A percentile compares a stretch with the other conserved stretches of the same genome.
Evolutionary conservation across 2,329 filamentous ascomycete species (phyloP).

Genomic region (Gaeumannomyces tritici): DNA sequence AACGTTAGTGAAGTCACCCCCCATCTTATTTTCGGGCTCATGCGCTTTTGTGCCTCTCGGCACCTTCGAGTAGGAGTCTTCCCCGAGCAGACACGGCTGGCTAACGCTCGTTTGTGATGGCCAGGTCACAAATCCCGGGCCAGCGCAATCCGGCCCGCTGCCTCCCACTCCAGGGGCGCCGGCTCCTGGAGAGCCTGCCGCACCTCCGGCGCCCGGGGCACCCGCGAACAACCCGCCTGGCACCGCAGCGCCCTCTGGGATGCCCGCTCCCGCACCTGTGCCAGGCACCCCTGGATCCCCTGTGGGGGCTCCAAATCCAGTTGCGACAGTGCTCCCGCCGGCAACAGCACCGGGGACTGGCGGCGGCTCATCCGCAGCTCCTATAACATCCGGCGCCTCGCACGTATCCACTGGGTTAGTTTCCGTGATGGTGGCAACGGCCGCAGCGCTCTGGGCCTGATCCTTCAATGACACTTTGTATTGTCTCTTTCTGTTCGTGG

Average conservation of each 20-base stretch:
- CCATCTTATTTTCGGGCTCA: neutral
- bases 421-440: neutral
- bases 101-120: neutral
- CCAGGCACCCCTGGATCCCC: too few relatives aligned
- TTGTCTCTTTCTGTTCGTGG: too few relatives aligned
- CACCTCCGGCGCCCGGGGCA: too few relatives aligned
- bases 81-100: neutral
- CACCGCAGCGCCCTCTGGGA: too few relatives aligned
- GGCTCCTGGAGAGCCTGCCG: too few relatives aligned
- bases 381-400: neutral
- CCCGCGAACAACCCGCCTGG: neutral
- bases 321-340: too few relatives aligned
- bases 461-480: neutral
- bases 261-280: neutral
- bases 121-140: constrained; percentile 21
- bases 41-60: neutral
- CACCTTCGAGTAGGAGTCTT: too few relatives aligned
- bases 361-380: neutral
- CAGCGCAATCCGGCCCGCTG: constrained; percentile 8
- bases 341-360: neutral
- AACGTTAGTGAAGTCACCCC: constrained; percentile 16
- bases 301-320: too few relatives aligned
- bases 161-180: neutral
- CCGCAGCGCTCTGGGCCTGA: neutral
- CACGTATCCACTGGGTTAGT: neutral